Percentiles rank a stretch among this genome's conserved stretches.
Conservation (phyloP, 768 basidiomycete genomes). For the Pilatotrama ljubarskyi region DNA sequence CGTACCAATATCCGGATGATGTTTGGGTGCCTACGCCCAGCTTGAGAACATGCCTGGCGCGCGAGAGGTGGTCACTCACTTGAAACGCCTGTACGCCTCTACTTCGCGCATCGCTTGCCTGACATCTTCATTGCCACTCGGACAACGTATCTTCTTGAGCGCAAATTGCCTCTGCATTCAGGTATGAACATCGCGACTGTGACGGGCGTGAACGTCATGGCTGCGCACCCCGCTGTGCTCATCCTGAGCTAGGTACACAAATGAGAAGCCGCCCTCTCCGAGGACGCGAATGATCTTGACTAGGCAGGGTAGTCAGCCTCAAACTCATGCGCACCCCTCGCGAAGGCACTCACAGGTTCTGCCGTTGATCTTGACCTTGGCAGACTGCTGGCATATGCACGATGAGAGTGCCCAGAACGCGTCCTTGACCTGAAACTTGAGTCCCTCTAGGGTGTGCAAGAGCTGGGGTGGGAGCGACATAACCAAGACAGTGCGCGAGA, state of each 20-base stretch:
- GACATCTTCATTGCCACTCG: slow-evolving; percentile 83
- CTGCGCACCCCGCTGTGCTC: slow-evolving; percentile 75
- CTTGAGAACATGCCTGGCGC: neutral
- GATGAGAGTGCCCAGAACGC: slow-evolving; percentile 80
- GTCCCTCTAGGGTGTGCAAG: slow-evolving; percentile 28
- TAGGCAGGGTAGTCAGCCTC: slow-evolving; percentile 28
- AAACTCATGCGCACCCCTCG: neutral
- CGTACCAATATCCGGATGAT: slow-evolving; percentile 90
- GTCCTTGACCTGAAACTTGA: slow-evolving; percentile 65
- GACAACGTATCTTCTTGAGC: slow-evolving; percentile 95
- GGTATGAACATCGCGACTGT: neutral
- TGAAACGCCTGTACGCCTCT: slow-evolving; percentile 93
- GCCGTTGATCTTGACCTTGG: slow-evolving; percentile 94
- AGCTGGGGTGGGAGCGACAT: slow-evolving; percentile 31
- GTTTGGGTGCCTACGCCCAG: slow-evolving; percentile 74
- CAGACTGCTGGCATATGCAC: slow-evolving; percentile 77
- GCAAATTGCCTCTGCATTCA: slow-evolving; percentile 79
- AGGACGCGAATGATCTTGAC: slow-evolving; percentile 90
- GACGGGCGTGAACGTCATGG: slow-evolving; percentile 6
- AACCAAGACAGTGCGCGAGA: neutral
- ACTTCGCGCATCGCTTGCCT: slow-evolving; percentile 88
- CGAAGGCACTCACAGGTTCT: slow-evolving; percentile 69
- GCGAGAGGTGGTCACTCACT: slow-evolving; percentile 47
- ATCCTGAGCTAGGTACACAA: slow-evolving; percentile 87
- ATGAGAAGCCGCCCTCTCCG: slow-evolving; percentile 95